phyloP scores from a whole-genome alignment of 2,329 filamentous ascomycete species.

The Xylaria sp. region DNA sequence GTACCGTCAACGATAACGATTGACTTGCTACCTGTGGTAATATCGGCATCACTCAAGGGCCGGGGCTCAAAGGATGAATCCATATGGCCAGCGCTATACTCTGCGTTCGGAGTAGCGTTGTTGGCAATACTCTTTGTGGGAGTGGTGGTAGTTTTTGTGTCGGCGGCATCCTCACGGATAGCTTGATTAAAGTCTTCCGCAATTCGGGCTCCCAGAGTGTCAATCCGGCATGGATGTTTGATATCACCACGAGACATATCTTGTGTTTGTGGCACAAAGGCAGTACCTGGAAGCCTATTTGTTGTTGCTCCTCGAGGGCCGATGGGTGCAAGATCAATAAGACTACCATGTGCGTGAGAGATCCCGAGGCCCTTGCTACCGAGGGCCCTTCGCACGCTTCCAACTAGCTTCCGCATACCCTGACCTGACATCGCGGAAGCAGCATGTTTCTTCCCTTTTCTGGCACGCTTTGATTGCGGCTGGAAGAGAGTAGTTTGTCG shows the following conservation, averaged over 20 bases:
- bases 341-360: slow-evolving; percentile 42
- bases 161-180: slow-evolving; percentile 58
- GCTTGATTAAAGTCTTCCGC: slow-evolving; percentile 74
- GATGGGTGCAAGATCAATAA: slow-evolving; percentile 45
- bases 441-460: slow-evolving; percentile 39
- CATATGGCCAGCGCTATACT: slow-evolving; percentile 42
- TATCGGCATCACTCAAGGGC: slow-evolving; percentile 49
- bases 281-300: slow-evolving; percentile 55
- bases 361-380: slow-evolving; percentile 52
- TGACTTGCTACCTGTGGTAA: slow-evolving; percentile 80
- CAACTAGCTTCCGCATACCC: slow-evolving; percentile 79
- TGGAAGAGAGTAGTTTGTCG: slow-evolving; percentile 52
- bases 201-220: slow-evolving; percentile 73
- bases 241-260: slow-evolving; percentile 38
- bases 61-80: slow-evolving; percentile 39
- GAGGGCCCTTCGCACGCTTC: slow-evolving; percentile 76
- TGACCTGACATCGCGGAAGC: slow-evolving; percentile 60
- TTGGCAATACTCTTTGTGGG: slow-evolving; percentile 28
- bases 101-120: slow-evolving; percentile 32
- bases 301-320: slow-evolving; percentile 50
- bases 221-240: slow-evolving; percentile 62
- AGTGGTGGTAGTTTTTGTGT: slow-evolving; percentile 28
- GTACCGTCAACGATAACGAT: slow-evolving; percentile 82
- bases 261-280: slow-evolving; percentile 53
- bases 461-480: slow-evolving; percentile 33